Base-by-base conservation (phyloP, 768 basidiomycete genomes). In the Rhizopogon sp. region DNA sequence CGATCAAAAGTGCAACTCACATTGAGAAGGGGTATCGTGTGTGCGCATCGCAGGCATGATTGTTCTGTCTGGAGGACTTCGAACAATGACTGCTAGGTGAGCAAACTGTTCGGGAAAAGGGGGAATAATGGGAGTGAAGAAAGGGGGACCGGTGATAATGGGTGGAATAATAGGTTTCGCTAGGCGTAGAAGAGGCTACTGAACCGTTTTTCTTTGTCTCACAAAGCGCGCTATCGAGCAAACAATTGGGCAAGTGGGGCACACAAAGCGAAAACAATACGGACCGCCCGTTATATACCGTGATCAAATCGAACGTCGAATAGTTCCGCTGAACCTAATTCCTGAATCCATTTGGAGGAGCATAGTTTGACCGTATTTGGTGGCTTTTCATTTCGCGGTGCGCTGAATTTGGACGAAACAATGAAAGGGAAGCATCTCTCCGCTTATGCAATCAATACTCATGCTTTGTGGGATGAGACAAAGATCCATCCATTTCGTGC, bases 1-100 rank as follows among this genome's bases (percentile, higher is more conserved):
- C 11, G 35, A 13, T 29, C 14, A 0, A 20, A 29, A 16, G 41
- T 39, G 22, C 43, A 40, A 69, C 76, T 74, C 53, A 77, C 78
- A 70, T 66, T 74, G 75, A 67, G 78, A 70, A 60, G 76, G 79
- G 77, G 79, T 84, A 77, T 88, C 85, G 77, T 85, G 85, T 69
- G 87, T 88, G 75, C 87, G 87, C 66, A 83, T 76, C 50, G 85
- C 85, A 70, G 87, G 87, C 87, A 89, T 89, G 79, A 80, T 83
- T 71, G 75, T 70, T 65, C 65, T 41, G 54, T 50, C 55, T 56
- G 43, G 52, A 33, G 56, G 66, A 61, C 56, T 61, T 31, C 33
- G 65, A 67, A 72, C 65, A 73, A 68, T 62, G 59, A 58, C 68
- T 64, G 68, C 68, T 50, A 49, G 65, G 62, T 56, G 70, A 63